Conservation (phyloP, 331 rosid species). For the Pyracantha coccinea region DNA sequence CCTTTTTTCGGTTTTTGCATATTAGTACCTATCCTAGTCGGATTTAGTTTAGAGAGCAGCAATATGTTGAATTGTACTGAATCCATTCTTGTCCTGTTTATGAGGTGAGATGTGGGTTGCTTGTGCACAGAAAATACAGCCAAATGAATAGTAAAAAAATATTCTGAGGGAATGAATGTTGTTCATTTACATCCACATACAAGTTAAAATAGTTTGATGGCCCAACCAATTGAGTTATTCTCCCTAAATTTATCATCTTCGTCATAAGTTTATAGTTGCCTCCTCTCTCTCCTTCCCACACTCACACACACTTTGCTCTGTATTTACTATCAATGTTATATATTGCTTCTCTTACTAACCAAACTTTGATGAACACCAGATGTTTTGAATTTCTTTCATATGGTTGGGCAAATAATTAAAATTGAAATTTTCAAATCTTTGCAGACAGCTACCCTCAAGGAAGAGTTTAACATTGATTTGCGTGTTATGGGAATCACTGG, state of each 20-base stretch:
- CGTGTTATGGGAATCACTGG: constrained; percentile 88
- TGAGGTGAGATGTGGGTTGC: neutral
- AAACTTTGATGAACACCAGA: neutral
- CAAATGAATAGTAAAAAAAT: neutral
- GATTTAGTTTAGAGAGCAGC: neutral
- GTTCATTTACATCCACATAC: neutral
- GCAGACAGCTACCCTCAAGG: constrained; percentile 79
- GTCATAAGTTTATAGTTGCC: neutral
- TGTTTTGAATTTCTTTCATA: neutral
- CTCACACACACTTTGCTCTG: too few species aligned
- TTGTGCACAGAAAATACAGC: neutral
- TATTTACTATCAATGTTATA: neutral
- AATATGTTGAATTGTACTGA: neutral
- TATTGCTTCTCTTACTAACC: neutral
- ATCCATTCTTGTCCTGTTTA: neutral
- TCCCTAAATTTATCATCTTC: neutral
- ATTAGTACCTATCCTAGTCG: neutral
- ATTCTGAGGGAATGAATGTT: neutral
- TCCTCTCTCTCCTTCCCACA: too few species aligned
- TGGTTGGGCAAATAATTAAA: neutral
- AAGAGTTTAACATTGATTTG: constrained; percentile 84
- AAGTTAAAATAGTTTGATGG: neutral
- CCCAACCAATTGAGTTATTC: neutral
- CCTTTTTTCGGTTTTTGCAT: neutral
- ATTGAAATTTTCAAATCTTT: neutral